These are phyloP conservation scores for Chalara sp. DNA, from an alignment of 2,329 filamentous ascomycete species.

Conservation along the genomic window DNA sequence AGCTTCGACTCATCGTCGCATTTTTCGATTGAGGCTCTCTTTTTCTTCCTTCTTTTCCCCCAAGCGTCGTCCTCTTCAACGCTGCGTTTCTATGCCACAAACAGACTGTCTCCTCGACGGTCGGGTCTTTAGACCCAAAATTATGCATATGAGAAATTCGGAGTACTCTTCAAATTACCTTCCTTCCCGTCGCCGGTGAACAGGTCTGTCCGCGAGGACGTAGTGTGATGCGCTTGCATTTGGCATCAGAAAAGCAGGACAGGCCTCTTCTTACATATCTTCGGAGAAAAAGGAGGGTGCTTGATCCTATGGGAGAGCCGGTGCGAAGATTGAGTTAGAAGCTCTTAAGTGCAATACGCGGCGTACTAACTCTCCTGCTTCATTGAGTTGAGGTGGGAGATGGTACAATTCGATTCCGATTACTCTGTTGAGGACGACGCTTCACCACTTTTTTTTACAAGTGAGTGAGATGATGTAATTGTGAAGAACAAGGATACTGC, in stretches of 20 bases:
- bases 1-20: too few species aligned
- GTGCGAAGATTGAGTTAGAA: conserved; percentile 85
- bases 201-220: conserved; percentile 77
- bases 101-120: conserved; percentile 43
- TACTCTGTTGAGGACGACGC: conserved; percentile 30
- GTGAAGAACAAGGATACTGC: conserved; percentile 23
- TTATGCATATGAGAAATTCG: conserved; percentile 93
- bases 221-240: conserved; percentile 82
- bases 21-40: neutral
- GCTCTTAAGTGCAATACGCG: conserved; percentile 95
- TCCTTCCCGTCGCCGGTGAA: conserved; percentile 37
- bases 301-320: conserved; percentile 78
- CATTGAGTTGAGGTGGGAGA: conserved; percentile 16
- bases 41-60: conserved; percentile 28
- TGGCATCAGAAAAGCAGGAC: conserved; percentile 88
- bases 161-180: conserved; percentile 77
- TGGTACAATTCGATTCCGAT: conserved; percentile 33
- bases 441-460: conserved; percentile 22
- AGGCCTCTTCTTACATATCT: conserved; percentile 27
- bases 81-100: conserved; percentile 96
- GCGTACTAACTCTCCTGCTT: conserved; percentile 47
- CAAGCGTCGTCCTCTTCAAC: conserved; percentile 81
- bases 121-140: conserved; percentile 20
- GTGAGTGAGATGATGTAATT: conserved; percentile 12
- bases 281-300: conserved; percentile 30